Evolutionary conservation across 2,329 filamentous ascomycete genomes (phyloP), one percentile per base, ranked within the genome.

Genomic region (Colletotrichum higginsianum): DNA sequence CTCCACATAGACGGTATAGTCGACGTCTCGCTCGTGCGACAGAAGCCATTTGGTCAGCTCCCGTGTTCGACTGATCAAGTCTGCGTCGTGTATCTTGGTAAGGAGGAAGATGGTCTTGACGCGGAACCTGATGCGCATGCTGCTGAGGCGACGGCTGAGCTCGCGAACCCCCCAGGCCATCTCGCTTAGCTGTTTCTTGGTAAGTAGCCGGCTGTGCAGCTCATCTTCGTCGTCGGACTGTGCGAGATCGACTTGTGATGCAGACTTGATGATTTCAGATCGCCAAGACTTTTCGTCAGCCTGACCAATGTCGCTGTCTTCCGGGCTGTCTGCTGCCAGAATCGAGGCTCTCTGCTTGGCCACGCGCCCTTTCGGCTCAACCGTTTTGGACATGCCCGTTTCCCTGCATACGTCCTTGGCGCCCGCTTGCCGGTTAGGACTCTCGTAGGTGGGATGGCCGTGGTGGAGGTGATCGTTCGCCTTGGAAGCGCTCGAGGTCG

Each of bases 111-210:
- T 91, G 67, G 90, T 93, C 79, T 90, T 90, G 75, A 97, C 94
- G 64, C 92, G 92, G 75, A 98, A 90, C 80, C 92, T 93, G 73
- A 99, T 86, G 69, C 92, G 90, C 80, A 98, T 91, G 81, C 91
- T 95, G 62, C 94, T 93, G 71, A 98, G 84, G 72, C 94, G 92
- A 78, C 97, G 93, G 40, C 94, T 96, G 70, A 99, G 85, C 82
- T 98, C 94, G 58, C 96, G 88, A 69, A 98, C 96, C 35, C 96
- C 95, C 90, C 96, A 95, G 0, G 96, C 95, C 96, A 99, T 98
- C 77, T 98, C 96, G 16, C 93, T 95, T 52, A 99, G 87, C 82
- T 99, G 94, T 80, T 94, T 95, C 85, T 98, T 98, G 1, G 95
- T 98, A 75, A 98, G 86, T 61, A 98, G 89, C n/a, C 96, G 89